Conservation (phyloP, 2,329 filamentous ascomycete genomes). For the Arthrobotrys pseudoclavata region DNA sequence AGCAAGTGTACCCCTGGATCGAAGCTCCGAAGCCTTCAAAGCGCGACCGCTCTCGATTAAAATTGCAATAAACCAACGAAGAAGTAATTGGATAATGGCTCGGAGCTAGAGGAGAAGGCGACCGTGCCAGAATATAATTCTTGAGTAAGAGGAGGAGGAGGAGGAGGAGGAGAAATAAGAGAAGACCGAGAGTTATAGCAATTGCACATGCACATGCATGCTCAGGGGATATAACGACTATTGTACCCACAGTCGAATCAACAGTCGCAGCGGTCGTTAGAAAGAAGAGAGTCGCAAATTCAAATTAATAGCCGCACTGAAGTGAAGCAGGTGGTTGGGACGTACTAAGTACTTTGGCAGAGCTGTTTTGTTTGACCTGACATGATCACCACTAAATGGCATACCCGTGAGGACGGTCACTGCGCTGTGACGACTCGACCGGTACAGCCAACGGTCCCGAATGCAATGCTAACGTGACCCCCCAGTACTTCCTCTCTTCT, state of each 20-base stretch:
- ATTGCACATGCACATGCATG: conserved; percentile 3
- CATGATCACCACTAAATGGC: conserved; percentile 45
- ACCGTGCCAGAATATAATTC: neutral
- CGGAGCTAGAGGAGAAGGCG: neutral
- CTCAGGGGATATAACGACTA: neutral
- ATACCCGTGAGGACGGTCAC: conserved; percentile 32
- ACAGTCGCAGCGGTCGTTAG: neutral
- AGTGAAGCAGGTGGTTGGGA: conserved; percentile 3
- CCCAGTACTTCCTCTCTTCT: too few species aligned
- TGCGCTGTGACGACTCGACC: conserved; percentile 32
- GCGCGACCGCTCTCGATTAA: neutral
- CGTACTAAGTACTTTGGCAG: neutral
- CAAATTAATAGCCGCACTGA: neutral
- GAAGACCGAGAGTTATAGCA: conserved; percentile 1
- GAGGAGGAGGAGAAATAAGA: neutral
- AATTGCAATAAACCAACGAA: neutral
- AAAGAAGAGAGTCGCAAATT: too few species aligned
- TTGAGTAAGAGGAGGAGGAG: neutral
- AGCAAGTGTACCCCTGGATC: conserved; percentile 26
- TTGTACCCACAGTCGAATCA: neutral
- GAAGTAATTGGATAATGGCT: neutral
- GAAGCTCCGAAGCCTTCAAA: neutral
- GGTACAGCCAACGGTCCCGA: neutral
- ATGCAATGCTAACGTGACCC: conserved; percentile 2
- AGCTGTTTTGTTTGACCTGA: conserved; percentile 32